A percentile compares a stretch with the other conserved stretches of the same genome.
Conservation (phyloP, 257 asterid genomes). For the Capsicum baccatum region DNA sequence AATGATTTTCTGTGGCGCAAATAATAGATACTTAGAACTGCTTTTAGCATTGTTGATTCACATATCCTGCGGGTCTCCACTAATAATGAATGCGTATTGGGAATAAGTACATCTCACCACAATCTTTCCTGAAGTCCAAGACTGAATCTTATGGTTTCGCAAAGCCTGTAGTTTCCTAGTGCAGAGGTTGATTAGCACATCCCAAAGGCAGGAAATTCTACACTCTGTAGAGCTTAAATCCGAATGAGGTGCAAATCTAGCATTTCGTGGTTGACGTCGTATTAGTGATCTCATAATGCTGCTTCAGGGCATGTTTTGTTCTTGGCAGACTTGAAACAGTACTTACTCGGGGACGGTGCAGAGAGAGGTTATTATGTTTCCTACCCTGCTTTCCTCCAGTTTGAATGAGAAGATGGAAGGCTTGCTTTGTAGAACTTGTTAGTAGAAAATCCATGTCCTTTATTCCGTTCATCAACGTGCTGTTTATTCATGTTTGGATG, state of each 20-base stretch:
- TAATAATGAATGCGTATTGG: background rate
- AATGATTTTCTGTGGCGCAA: slow-evolving; percentile 17
- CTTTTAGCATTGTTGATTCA: background rate
- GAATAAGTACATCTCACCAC: background rate
- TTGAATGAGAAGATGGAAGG: background rate
- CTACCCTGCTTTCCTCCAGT: background rate
- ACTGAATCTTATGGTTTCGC: background rate
- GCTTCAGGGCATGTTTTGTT: slow-evolving; percentile 21
- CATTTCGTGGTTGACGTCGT: slow-evolving; percentile 8
- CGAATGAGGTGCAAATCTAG: slow-evolving; percentile 6
- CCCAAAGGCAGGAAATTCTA: background rate
- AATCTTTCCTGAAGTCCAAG: slow-evolving; percentile 1
- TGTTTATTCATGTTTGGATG: background rate
- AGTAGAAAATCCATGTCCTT: background rate
- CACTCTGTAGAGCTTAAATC: background rate
- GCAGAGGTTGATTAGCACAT: slow-evolving; percentile 20
- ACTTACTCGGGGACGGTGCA: background rate
- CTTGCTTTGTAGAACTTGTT: background rate
- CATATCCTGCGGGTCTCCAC: background rate
- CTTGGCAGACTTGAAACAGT: slow-evolving; percentile 14
- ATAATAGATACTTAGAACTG: background rate
- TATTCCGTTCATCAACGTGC: background rate
- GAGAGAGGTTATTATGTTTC: background rate
- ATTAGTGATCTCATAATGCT: background rate
- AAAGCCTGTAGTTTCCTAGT: slow-evolving; percentile 13